Percentiles rank a stretch among this genome's conserved stretches.
Conservation (phyloP, 148 eudicot species). For the Vaccinium darrowii region DNA sequence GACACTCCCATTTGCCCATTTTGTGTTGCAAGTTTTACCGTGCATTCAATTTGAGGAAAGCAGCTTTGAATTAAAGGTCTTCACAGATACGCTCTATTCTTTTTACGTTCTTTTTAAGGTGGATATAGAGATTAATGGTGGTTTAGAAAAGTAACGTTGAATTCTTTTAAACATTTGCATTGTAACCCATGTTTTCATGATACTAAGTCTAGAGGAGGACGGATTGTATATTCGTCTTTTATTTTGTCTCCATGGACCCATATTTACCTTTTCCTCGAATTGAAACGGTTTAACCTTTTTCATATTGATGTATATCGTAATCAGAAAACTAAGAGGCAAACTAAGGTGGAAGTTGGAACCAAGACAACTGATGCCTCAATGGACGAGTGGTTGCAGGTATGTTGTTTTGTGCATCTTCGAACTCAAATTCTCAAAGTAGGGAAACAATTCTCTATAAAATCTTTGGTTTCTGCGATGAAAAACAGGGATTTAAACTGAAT, state of each 20-base stretch:
- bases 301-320: background rate
- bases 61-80: background rate
- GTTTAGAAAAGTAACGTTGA: background rate
- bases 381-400: slow-evolving; percentile 97
- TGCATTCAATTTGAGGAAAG: background rate
- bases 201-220: background rate
- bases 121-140: background rate
- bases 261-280: background rate
- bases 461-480: background rate
- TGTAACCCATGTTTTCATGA: background rate
- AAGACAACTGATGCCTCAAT: slow-evolving; percentile 71
- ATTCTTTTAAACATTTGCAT: background rate
- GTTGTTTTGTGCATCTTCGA: slow-evolving; percentile 13
- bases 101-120: background rate
- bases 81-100: background rate
- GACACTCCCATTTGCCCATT: background rate
- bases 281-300: background rate
- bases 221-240: background rate
- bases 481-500: background rate
- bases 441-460: background rate
- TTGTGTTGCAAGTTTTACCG: background rate
- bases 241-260: background rate
- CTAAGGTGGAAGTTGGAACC: slow-evolving; percentile 98
- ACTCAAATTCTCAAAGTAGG: background rate
- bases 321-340: slow-evolving; percentile 83